Percentiles rank a stretch among this genome's conserved stretches.
These are phyloP conservation scores for Dentipellis sp. DNA, from an alignment of 768 basidiomycete genomes.

Conservation along the genomic window DNA sequence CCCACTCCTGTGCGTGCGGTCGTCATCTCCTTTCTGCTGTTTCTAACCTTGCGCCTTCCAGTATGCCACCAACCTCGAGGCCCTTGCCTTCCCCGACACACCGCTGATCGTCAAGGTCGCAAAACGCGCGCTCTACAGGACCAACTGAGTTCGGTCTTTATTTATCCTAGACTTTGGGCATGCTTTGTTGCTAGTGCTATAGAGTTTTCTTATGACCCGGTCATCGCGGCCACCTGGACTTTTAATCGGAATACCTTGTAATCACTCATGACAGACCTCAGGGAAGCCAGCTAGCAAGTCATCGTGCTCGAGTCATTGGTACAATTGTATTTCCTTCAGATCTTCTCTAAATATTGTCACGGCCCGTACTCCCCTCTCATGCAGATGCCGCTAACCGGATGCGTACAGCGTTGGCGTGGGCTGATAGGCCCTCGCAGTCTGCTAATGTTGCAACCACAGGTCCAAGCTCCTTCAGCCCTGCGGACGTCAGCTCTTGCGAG, in stretches of 20 bases:
- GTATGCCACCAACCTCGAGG: constrained; percentile 89
- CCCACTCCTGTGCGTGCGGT: constrained; percentile 80
- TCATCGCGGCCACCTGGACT: neutral
- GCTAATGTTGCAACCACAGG: constrained; percentile 86
- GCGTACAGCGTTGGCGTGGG: constrained; percentile 93
- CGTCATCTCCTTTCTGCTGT: constrained; percentile 3
- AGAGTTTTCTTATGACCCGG: constrained; percentile 3
- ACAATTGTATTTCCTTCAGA: too few relatives aligned
- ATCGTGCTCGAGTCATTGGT: neutral
- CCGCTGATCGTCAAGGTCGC: constrained; percentile 88
- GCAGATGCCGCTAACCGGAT: constrained; percentile 46
- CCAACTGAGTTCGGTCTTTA: constrained; percentile 44
- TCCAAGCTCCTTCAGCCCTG: constrained; percentile 70
- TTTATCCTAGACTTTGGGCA: constrained; percentile 3
- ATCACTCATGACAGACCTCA: too few relatives aligned
- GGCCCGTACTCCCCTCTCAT: neutral
- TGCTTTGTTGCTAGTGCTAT: constrained; percentile 12
- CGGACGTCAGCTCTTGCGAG: constrained; percentile 81
- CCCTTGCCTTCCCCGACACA: constrained; percentile 89
- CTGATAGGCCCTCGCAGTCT: constrained; percentile 90
- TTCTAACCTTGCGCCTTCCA: constrained; percentile 21
- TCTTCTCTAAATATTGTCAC: too few relatives aligned
- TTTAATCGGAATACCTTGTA: neutral
- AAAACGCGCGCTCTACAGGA: constrained; percentile 86
- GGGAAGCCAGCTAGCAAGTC: neutral